Percentiles rank a stretch among this genome's conserved stretches.
These are phyloP conservation scores for Trifolium subterraneum DNA, from an alignment of 306 rosid species.

Conservation along the genomic window DNA sequence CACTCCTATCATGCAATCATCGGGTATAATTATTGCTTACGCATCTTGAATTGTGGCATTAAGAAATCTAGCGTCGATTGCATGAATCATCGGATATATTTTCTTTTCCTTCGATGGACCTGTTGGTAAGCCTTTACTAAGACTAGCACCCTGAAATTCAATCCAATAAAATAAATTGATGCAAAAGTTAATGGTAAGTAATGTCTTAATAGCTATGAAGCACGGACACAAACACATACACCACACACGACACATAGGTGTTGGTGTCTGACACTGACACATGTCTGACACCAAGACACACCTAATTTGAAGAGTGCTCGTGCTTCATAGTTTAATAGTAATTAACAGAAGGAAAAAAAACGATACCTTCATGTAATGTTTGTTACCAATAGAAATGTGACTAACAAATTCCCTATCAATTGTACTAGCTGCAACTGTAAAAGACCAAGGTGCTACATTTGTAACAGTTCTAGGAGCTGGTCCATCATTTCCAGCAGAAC, in stretches of 20 bases:
- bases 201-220: too few species aligned
- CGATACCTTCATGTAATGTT: constrained; percentile 39
- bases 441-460: constrained; percentile 67
- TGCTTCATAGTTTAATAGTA: too few species aligned
- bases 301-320: too few species aligned
- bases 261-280: too few species aligned
- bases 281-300: too few species aligned
- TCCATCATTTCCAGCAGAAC: constrained; percentile 52
- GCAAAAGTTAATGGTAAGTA: neutral
- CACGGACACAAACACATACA: too few species aligned
- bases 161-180: neutral
- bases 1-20: neutral
- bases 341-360: too few species aligned
- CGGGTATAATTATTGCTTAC: constrained; percentile 57
- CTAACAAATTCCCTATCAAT: constrained; percentile 53
- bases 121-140: constrained; percentile 49
- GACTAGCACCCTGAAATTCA: constrained; percentile 64
- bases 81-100: constrained; percentile 52
- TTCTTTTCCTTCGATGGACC: constrained; percentile 36
- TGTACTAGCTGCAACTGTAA: constrained; percentile 74
- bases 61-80: constrained; percentile 48
- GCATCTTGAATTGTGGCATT: constrained; percentile 42
- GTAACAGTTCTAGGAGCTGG: constrained; percentile 45
- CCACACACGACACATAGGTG: too few species aligned
- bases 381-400: constrained; percentile 49